Evolutionary conservation across 805 yeast species (phyloP), one percentile per base, ranked within the genome.

Genomic region (Candida manassasensis): DNA sequence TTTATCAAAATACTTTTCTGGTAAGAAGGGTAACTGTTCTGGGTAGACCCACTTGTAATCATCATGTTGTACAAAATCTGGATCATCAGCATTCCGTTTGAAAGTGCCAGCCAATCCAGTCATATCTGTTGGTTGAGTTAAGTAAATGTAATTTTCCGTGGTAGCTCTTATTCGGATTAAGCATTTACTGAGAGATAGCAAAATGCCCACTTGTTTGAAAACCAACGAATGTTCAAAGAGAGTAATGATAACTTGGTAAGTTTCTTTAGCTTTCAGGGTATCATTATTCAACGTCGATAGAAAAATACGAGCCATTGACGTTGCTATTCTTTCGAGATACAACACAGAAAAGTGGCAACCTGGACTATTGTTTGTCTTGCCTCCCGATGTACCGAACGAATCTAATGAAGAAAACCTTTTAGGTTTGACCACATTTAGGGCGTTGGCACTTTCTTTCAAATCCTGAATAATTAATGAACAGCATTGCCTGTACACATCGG

Each of bases 101-200:
- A 82, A 66, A 0, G 77, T 71, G 2, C 79, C 72, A 7, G 86
- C 74, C 12, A 83, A 55, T 0, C 85, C 87, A 27, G 75, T 81
- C 64, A 81, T 75, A 49, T 83, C 85, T 1, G 56, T 51, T 3
- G 83, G 81, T 6, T 66, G 59, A 2, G 75, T 56, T 28, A 82
- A 58, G 47, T 66, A 75, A 2, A 82, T 55, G 22, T 53, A 56
- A 4, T 65, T 61, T 3, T 67, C 68, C 10, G 60, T 49, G 2
- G 77, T 69, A 0, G 63, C 63, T 35, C 90, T 63, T 1, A 81
- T 59, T 41, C 87, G 62, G 13, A 74, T 59, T 36, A 84, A 56
- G 11, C 77, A 57, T 34, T 80, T 68, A 5, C 78, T 61, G 2
- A 76, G 53, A 4, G 68, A 59, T n/a, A 82, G 53, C 31, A 75